phyloP scores from a whole-genome alignment of 805 yeast species.

The Zygotorulaspora florentina region DNA sequence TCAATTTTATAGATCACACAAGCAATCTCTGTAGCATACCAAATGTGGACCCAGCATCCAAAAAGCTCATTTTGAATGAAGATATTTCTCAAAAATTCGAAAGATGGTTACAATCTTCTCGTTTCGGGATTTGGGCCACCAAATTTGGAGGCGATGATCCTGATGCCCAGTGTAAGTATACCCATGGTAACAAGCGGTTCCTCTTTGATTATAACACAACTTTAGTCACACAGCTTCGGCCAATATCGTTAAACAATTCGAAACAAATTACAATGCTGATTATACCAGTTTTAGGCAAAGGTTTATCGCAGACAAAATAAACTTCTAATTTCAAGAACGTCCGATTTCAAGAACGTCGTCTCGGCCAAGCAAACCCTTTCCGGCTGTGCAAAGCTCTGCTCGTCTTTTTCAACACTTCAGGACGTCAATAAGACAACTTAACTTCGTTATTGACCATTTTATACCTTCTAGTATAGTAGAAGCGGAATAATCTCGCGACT shows the following conservation, averaged over 20 bases:
- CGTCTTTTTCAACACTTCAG: not conserved
- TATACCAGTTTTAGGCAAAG: slow-evolving; percentile 3
- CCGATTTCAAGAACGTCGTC: not conserved
- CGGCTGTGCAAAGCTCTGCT: slow-evolving; percentile 1
- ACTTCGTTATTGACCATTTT: slow-evolving; percentile 1
- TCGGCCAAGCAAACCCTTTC: slow-evolving; percentile 2
- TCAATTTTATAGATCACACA: not conserved
- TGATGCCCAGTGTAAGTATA: slow-evolving; percentile 5
- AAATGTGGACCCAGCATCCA: not conserved
- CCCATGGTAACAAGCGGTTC: slow-evolving; percentile 3
- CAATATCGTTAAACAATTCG: slow-evolving; percentile 3
- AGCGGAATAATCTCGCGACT: slow-evolving; percentile 2
- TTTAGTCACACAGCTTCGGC: slow-evolving; percentile 2
- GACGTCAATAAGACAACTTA: slow-evolving; percentile 1
- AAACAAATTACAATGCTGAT: slow-evolving; percentile 4
- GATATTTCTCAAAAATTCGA: not conserved
- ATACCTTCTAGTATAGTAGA: slow-evolving; percentile 4
- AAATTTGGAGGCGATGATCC: not conserved
- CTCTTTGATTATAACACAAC: not conserved
- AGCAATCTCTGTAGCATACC: slow-evolving; percentile 4
- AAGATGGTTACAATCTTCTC: slow-evolving; percentile 3
- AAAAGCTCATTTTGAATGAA: not conserved
- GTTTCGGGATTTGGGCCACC: not conserved
- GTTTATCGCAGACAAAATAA: slow-evolving; percentile 1
- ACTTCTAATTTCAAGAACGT: not conserved